Evolutionary conservation across 2,329 filamentous ascomycete genomes (phyloP), one percentile per base, ranked within the genome.

Genomic region (Aspergillus fumigatus): DNA sequence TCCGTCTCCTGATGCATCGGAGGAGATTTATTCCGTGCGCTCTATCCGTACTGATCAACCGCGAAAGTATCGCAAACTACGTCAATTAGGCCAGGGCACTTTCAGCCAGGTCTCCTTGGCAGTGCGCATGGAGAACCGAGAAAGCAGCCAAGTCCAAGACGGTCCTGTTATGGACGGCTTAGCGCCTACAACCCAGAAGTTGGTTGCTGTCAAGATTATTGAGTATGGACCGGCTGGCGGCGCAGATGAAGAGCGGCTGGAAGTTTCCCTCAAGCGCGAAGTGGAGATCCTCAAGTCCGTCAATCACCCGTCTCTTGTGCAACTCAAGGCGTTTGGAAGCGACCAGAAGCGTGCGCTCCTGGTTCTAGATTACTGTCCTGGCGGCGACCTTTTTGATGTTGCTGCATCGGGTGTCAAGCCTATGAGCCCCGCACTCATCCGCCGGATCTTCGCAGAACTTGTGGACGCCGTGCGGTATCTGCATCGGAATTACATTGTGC

Each of bases 81-180:
- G 89, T 57, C 79, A 87, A 62, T 82, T 99, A 5, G 94, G 94
- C 4, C 90, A 96, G 66, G 94, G 94, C 40, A 97, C 94, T 0
- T 99, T 99, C 73, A 97, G 92, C 71, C 90, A 90, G 67, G 94
- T 99, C 21, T 88, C 95, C 76, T 80, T 99, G 45, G 94, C 92
- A 4, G 96, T 92, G 10, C 91, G 89, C 66, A 86, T 95, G 69
- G 82, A 85, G 43, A 74, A 78, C 10, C 71, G 79, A 9, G 79
- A 81, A 0, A 79, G 57, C 27, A 51, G 55, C 14, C 59, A 62
- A 3, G 11, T 35, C 2, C 43, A 45, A 0, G 55, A 65, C 50
- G 53, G 51, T 35, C 50, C 57, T 10, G 53, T 52, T n/a, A 40
- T 58, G 9, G 45, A 64, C 11, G 58, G 60, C n/a, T 49, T 55